phyloP scores from a whole-genome alignment of 768 basidiomycete genomes.

The Cantharellus cinnabarinus region DNA sequence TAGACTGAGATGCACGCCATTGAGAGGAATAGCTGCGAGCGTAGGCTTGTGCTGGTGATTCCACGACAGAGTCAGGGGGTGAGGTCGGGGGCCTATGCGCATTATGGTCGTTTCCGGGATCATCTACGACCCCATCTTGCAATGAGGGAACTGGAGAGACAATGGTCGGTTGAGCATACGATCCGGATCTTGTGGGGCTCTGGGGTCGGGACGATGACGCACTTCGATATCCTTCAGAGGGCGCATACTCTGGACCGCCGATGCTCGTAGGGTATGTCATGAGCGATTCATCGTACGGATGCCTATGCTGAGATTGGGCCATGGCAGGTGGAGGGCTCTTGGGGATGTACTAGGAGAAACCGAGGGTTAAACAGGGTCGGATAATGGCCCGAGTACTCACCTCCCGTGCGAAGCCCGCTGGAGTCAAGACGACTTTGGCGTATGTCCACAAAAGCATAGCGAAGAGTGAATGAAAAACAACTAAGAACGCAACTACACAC shows the following conservation, averaged over 20 bases:
- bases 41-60: background rate
- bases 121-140: background rate
- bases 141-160: background rate
- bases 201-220: background rate
- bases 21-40: background rate
- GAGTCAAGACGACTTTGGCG: slow-evolving; percentile 20
- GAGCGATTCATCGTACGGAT: too few species aligned
- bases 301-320: too few species aligned
- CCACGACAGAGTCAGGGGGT: background rate
- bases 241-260: too few species aligned
- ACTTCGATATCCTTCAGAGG: background rate
- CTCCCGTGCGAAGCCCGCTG: slow-evolving; percentile 11
- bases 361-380: background rate
- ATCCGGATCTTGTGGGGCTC: background rate
- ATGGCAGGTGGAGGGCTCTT: background rate
- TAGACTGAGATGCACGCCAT: background rate
- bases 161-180: background rate
- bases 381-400: slow-evolving; percentile 3
- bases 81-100: background rate
- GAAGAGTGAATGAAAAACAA: slow-evolving; percentile 39
- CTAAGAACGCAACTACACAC: slow-evolving; percentile 41
- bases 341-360: background rate
- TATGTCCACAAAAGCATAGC: slow-evolving; percentile 70
- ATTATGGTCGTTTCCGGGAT: background rate
- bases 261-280: too few species aligned